Evolutionary conservation across 768 basidiomycete genomes (phyloP), one percentile per base, ranked within the genome.

Genomic region (Termitomyces sp.): DNA sequence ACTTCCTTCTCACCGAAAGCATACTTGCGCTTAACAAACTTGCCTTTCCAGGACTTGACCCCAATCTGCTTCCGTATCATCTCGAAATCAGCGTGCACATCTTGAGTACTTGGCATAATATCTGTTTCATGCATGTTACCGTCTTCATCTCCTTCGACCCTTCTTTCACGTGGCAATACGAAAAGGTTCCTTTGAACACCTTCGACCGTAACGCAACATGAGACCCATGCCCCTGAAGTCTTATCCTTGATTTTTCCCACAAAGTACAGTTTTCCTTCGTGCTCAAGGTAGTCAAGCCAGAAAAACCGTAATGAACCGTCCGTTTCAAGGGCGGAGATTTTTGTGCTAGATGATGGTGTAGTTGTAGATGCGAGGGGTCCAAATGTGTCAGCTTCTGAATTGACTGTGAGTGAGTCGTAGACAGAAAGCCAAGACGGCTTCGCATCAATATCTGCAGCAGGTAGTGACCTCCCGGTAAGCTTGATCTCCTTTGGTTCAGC

Each of bases 281-380:
- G 81, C 69, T 98, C 94, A 36, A 95, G 84, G 67, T 93, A 93
- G 69, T 99, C 97, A 23, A 98, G 78, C 97, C 97, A 99, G 77
- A 88, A 99, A 78, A 99, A 95, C 30, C 82, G 83, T 14, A 98
- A 75, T 3, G 86, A 89, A 1, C 93, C 94, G 63, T 97, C 93
- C 4, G 82, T 74, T 67, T 98, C 93, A 2, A 95, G 79, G 0
- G 87, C 88, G 44, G 82, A 81, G 7, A 85, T 63, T 23, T 78
- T 68, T 68, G 67, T 68, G 51, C 78, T 61, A 52, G 80, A 74
- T 49, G 69, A 62, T 4, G 77, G 64, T 6, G 75, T 71, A 16
- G 71, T 68, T 5, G 71, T 68, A 7, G 75, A 70, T 3, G 71
- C 56, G 35, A 80, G 70, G 28, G 75, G 77, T 14, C 87, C 89